Evolutionary conservation across 164 flowering plant genomes (phyloP).

Genomic region (Berberis vulgaris): DNA sequence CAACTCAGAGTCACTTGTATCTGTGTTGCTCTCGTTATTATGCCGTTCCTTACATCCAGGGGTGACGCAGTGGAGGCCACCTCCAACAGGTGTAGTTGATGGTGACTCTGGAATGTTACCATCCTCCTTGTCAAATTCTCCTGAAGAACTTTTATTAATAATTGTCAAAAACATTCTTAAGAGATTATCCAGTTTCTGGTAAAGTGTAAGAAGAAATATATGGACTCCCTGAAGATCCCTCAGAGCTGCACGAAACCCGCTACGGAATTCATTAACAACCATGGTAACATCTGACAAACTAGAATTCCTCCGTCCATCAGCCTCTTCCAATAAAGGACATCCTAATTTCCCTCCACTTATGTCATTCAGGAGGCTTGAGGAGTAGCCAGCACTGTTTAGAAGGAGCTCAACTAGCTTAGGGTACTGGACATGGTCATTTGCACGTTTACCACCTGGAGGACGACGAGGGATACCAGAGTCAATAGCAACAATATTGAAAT

Average conservation of each 20-base stretch:
- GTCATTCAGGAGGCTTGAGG: constrained; percentile 61
- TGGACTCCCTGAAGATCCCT: constrained; percentile 91
- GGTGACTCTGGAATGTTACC: constrained; percentile 43
- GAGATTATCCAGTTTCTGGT: constrained; percentile 47
- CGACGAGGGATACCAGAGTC: constrained; percentile 98
- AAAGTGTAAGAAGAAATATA: constrained; percentile 63
- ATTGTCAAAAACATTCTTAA: constrained; percentile 54
- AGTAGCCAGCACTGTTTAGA: constrained; percentile 63
- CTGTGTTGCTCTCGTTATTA: constrained; percentile 32
- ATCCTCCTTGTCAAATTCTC: constrained; percentile 78
- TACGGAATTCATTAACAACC: constrained; percentile 53
- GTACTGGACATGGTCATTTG: constrained; percentile 78
- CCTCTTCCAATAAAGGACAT: constrained; percentile 30
- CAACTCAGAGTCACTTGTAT: constrained; percentile 48
- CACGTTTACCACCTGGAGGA: constrained; percentile 97
- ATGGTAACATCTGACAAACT: constrained; percentile 25
- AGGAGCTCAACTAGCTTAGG: constrained; percentile 93
- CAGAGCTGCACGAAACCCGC: constrained; percentile 87
- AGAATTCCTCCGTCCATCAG: constrained; percentile 16
- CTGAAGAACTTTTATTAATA: constrained; percentile 41
- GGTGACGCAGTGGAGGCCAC: constrained; percentile 21
- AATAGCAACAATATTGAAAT: constrained; percentile 27
- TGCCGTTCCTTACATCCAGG: constrained; percentile 48
- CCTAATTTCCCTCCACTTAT: constrained; percentile 91
- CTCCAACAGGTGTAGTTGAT: constrained; percentile 15